Evolutionary conservation across 257 asterid genomes (phyloP).

Genomic region (Petrea volubilis): DNA sequence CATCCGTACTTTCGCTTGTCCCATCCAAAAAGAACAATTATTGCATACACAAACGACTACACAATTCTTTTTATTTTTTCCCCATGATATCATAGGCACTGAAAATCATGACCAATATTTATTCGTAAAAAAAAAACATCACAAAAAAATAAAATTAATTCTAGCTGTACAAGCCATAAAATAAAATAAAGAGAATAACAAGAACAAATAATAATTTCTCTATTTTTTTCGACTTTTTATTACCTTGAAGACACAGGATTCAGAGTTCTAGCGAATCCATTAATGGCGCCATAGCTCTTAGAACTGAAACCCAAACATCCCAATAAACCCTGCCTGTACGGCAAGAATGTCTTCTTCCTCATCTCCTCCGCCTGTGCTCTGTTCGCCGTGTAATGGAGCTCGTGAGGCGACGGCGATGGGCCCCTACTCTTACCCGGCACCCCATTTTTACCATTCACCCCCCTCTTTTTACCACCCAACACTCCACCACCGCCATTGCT

Average conservation of each 20-base stretch:
- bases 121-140: background rate
- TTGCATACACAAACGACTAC: too few species aligned
- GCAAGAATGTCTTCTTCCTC: conserved; percentile 69
- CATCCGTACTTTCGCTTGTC: too few species aligned
- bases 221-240: background rate
- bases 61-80: too few species aligned
- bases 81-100: background rate
- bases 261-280: conserved; percentile 62
- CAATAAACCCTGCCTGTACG: conserved; percentile 60
- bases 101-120: background rate
- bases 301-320: conserved; percentile 75
- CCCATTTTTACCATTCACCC: conserved; percentile 21
- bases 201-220: background rate
- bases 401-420: conserved; percentile 56
- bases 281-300: conserved; percentile 65
- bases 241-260: conserved; percentile 66
- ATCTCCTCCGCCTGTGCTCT: conserved; percentile 78
- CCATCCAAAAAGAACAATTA: too few species aligned
- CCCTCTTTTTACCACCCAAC: conserved; percentile 38
- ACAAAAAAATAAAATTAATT: background rate
- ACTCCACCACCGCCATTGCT: background rate
- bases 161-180: too few species aligned
- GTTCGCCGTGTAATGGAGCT: conserved; percentile 59
- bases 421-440: conserved; percentile 51
- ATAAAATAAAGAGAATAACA: background rate